Base-by-base conservation (phyloP, 108 stramenopile genomes). In the Hondaea fermentalgiana region DNA sequence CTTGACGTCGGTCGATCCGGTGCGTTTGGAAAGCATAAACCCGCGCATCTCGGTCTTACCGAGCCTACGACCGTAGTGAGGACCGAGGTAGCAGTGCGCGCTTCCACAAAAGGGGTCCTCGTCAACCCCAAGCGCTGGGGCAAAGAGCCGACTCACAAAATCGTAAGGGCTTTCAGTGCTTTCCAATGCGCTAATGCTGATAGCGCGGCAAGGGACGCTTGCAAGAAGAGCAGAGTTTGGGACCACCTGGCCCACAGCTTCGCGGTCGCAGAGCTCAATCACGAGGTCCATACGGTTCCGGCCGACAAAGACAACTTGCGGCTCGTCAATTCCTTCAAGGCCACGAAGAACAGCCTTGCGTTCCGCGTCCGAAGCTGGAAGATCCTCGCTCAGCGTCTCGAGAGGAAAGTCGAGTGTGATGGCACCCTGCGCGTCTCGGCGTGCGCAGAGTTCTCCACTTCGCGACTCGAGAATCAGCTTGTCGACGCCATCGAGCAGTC, bases 31-130 rank as follows among this genome's bases (percentile, higher is more conserved):
- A 89, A 94, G 94, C 95, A 98, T 97, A 71, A 91, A 93, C 17
- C 96, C 98, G 72, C 93, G 44, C 35, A 99, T 87, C 28, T 88
- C 88, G n/a, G 90, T 88, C 89, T 96, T 96, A 49, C 93, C 94
- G 16, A 96, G 91, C 72, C 96, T 94, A n/a, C 88, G 87, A 8
- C 91, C 92, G 94, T 96, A 99, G 87, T 98, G 97, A 2, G 97
- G 98, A 5, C 92, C 97, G 21, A 98, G 91, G 42, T 92, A 91
- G 91, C 98, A 98, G 88, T 99, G 98, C 0, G 98, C 97, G 58
- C 94, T 96, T 6, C 99, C 99, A 6, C 96, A 97, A 5, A 99
- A 98, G 4, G 98, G 97, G 90, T 99, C 99, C 93, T 99, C 99
- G 72, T 96, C 93, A 42, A 99, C 97, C 16, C 98, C 98, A 29